Evolutionary conservation across 805 yeast genomes (phyloP), one percentile per base, ranked within the genome.

Genomic region (Saturnispora zaruensis): DNA sequence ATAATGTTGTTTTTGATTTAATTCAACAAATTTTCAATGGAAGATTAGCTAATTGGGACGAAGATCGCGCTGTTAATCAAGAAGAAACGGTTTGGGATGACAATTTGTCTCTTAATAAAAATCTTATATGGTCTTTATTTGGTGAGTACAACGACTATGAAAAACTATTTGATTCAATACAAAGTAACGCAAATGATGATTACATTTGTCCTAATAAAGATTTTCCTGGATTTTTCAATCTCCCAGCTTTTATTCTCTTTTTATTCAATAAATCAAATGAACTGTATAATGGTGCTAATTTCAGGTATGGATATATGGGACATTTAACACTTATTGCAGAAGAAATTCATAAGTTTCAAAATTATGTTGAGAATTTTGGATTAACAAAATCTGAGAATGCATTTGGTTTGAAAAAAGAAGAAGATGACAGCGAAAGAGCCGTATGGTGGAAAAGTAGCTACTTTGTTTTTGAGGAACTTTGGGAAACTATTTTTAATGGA

Each of bases 271-370:
- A 36, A 47, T 47, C 50, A 26, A 76, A 77, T 52, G 74, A 74
- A 33, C 33, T 34, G 9, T 41, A 41, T 20, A 38, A 33, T 13
- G 28, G 21, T 11, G 23, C 24, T 14, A 41, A 47, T 36, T 76
- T 86, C 38, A 75, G 95, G 49, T 77, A 90, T 37, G 99, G 99
- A 0, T 93, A 88, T 63, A 89, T 90, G 88, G 99, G 99, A n/a
- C 99, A 93, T 64, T 69, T 93, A 55, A 88, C 95, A 6, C 71
- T 93, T 46, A 87, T 93, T 50, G 89, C 96, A 46, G 99, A 93
- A 64, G 99, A 93, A 64, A 89, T 93, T 43, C 96, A 89, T 45
- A 93, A 93, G 64, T 78, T 78, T 48, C 70, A 66, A 51, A 64
- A 61, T 51, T 59, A 56, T 51, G 66, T 66, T 46, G 69, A 65